These are phyloP conservation scores for Calonectria pseudoreteaudii DNA, from an alignment of 2,329 filamentous ascomycete species.

Conservation along the genomic window DNA sequence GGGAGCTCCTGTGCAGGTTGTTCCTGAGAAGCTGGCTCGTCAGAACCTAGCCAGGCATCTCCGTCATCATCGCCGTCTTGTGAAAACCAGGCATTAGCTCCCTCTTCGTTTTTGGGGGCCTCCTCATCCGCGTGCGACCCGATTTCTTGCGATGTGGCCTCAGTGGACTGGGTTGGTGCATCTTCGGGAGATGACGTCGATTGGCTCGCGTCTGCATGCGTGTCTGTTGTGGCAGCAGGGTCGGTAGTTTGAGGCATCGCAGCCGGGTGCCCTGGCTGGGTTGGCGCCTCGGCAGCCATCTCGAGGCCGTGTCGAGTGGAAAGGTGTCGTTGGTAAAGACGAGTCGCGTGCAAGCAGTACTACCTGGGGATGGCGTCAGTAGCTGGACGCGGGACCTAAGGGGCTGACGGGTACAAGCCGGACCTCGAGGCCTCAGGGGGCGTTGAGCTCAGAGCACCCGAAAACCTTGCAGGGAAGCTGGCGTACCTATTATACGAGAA, in stretches of 20 bases:
- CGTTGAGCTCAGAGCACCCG: conserved; percentile 10
- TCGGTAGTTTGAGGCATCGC: conserved; percentile 52
- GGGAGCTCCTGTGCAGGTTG: conserved; percentile 23
- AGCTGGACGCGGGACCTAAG: conserved; percentile 36
- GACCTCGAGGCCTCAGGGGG: conserved; percentile 36
- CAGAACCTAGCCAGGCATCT: conserved; percentile 42
- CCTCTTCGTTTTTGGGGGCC: conserved; percentile 8
- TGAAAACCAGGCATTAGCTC: conserved; percentile 34
- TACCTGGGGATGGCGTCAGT: conserved; percentile 42
- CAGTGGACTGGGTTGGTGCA: conserved; percentile 22
- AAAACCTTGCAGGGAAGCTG: not conserved
- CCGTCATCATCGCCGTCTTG: conserved; percentile 37
- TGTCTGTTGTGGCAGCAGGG: conserved; percentile 32
- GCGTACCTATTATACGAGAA: conserved; percentile 43
- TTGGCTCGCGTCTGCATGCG: conserved; percentile 28
- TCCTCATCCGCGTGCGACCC: conserved; percentile 27
- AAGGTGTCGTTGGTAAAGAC: conserved; percentile 30
- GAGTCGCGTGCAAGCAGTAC: conserved; percentile 32
- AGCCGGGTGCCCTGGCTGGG: conserved; percentile 56
- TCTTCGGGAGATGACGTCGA: conserved; percentile 39
- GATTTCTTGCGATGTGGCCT: conserved; percentile 21
- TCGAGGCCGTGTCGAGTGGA: conserved; percentile 34
- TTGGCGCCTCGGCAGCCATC: conserved; percentile 53
- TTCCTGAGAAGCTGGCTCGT: conserved; percentile 39
- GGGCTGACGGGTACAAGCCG: conserved; percentile 24